phyloP scores from a whole-genome alignment of 352 stramenopile genomes.

The Globisporangium viniferum region DNA sequence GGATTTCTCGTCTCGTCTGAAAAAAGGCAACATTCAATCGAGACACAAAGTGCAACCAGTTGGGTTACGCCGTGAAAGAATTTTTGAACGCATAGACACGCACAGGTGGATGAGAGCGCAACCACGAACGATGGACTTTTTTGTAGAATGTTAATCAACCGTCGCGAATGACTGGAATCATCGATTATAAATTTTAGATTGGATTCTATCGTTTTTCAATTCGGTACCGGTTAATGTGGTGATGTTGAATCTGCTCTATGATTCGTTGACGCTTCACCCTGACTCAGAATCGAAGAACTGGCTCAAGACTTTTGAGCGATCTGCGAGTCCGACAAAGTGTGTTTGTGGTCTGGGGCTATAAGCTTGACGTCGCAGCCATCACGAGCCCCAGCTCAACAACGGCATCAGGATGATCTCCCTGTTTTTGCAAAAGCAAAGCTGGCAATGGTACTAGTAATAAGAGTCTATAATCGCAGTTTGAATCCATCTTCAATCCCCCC shows the following conservation, averaged over 20 bases:
- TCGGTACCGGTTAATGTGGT: background rate
- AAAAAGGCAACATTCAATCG: background rate
- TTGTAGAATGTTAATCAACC: background rate
- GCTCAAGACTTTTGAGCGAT: too few species aligned
- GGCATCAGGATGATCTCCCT: too few species aligned
- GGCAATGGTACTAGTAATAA: too few species aligned
- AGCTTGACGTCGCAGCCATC: too few species aligned
- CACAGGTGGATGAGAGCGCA: background rate
- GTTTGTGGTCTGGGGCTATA: too few species aligned
- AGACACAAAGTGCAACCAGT: background rate
- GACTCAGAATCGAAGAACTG: too few species aligned
- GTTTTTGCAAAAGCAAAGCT: too few species aligned
- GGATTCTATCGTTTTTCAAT: background rate
- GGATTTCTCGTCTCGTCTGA: background rate
- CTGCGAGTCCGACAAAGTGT: too few species aligned
- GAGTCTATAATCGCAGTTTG: too few species aligned
- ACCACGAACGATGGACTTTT: background rate
- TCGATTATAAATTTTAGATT: background rate
- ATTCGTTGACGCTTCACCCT: too few species aligned
- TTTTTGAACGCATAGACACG: background rate
- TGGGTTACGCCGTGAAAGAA: background rate
- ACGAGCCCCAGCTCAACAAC: too few species aligned
- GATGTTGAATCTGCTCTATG: background rate
- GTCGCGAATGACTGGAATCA: background rate
- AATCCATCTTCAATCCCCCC: too few species aligned